phyloP scores from a whole-genome alignment of 2,329 filamentous ascomycete species.

The Ophiostoma australiae region DNA sequence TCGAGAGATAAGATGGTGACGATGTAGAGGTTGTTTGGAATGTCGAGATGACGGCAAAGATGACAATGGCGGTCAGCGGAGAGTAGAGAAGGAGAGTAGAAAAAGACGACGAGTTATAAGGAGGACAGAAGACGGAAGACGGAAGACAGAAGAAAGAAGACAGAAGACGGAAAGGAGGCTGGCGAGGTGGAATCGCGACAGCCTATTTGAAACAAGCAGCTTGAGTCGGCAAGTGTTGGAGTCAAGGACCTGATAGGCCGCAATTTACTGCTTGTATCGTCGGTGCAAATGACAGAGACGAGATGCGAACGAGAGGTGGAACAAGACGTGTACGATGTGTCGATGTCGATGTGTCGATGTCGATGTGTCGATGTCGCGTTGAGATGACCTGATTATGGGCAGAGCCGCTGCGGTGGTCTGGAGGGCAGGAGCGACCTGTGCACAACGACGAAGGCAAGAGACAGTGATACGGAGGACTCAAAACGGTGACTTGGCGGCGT shows the following conservation, averaged over 20 bases:
- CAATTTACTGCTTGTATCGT: not conserved
- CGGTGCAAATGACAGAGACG: not conserved
- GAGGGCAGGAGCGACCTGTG: not conserved
- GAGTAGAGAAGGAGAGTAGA: not conserved
- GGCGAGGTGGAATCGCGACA: not conserved
- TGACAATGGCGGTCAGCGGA: not conserved
- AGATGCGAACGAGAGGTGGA: not conserved
- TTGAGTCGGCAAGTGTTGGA: not conserved
- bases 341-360: not conserved
- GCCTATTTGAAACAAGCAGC: not conserved
- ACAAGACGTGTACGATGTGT: not conserved
- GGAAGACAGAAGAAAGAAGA: not conserved
- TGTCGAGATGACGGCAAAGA: not conserved
- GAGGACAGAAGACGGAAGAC: too few species aligned
- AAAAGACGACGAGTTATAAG: too few species aligned
- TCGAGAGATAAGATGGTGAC: not conserved
- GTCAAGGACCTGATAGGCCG: not conserved
- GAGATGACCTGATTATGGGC: conserved; percentile 6
- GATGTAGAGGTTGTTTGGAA: not conserved
- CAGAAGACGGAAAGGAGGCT: not conserved
- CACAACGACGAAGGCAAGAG: not conserved
- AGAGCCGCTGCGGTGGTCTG: not conserved
- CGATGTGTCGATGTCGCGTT: conserved; percentile 1
- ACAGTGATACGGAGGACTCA: not conserved
- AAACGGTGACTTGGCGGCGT: not conserved